These are phyloP conservation scores for Vaccinium vitisidaea DNA, from an alignment of 148 eudicot species.

Conservation along the genomic window DNA sequence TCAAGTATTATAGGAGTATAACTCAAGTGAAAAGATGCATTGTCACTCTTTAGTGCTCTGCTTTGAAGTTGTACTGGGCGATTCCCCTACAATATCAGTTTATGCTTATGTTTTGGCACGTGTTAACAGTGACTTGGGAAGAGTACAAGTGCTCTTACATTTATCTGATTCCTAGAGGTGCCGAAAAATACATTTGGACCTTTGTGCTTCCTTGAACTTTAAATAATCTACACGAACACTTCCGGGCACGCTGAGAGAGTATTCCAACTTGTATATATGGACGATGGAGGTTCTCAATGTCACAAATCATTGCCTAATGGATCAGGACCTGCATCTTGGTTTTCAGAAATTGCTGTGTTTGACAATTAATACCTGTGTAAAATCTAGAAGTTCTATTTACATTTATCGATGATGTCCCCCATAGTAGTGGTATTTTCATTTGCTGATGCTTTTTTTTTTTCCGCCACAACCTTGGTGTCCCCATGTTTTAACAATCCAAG, in stretches of 20 bases:
- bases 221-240: neutral
- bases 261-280: neutral
- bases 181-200: neutral
- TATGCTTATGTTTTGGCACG: neutral
- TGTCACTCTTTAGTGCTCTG: neutral
- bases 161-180: neutral
- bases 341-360: slow-evolving; percentile 6
- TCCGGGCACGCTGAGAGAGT: neutral
- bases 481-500: slow-evolving; percentile 8
- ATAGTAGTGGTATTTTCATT: neutral
- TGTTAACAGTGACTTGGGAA: neutral
- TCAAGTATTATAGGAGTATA: neutral
- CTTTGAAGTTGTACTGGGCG: neutral
- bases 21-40: neutral
- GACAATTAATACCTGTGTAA: neutral
- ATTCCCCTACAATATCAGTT: neutral
- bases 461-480: neutral
- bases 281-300: neutral
- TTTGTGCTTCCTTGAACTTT: neutral
- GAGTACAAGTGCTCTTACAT: neutral
- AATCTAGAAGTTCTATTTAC: neutral
- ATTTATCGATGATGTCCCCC: neutral
- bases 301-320: neutral
- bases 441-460: neutral
- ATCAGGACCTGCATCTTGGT: neutral